Percentiles rank a stretch among this genome's conserved stretches.
phyloP scores from a whole-genome alignment of 106 monocot species.

The Gastrodia elata region DNA sequence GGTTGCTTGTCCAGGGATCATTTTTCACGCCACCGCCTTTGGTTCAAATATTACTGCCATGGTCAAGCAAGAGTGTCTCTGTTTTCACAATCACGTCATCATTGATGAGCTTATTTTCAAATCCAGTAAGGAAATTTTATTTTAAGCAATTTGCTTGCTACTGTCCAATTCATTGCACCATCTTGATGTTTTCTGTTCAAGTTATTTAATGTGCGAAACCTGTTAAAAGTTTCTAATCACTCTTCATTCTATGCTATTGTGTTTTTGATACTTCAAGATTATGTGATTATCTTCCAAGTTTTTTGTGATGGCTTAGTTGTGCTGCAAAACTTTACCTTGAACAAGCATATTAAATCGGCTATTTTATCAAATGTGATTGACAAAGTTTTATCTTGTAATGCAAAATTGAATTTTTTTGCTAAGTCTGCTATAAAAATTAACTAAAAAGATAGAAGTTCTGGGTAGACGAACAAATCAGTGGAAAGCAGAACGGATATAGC shows the following conservation, averaged over 20 bases:
- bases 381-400: neutral
- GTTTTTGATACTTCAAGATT: neutral
- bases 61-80: slow-evolving; percentile 45
- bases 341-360: neutral
- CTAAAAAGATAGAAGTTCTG: no score
- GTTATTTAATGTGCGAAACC: neutral
- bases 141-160: neutral
- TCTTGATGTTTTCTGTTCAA: neutral
- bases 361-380: neutral
- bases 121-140: slow-evolving; percentile 44
- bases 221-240: neutral
- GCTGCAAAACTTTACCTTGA: neutral
- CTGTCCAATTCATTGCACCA: neutral
- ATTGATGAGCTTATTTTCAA: slow-evolving; percentile 47
- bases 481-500: no score
- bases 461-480: no score
- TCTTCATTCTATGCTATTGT: neutral
- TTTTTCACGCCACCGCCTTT: slow-evolving; percentile 31
- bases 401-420: neutral
- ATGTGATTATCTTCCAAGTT: neutral
- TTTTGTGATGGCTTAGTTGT: neutral
- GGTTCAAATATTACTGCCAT: slow-evolving; percentile 46
- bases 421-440: no score
- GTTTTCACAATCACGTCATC: slow-evolving; percentile 32
- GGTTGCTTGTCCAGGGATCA: slow-evolving; percentile 33